These are phyloP conservation scores for Nepenthes gracilis DNA, from an alignment of 148 eudicot genomes.

Conservation along the genomic window DNA sequence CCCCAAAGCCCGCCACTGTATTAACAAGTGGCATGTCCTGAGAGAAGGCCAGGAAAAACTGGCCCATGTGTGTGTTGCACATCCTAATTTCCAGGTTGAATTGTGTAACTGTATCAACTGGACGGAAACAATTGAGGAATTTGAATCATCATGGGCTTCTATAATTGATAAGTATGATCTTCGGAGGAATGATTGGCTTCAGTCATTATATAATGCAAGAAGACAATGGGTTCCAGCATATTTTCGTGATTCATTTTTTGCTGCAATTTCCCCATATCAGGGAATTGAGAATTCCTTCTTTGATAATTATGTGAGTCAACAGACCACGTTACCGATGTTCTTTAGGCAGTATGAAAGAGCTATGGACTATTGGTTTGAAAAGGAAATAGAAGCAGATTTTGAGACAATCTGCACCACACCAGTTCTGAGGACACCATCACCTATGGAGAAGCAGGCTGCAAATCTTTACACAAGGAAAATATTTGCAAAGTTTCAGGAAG, in stretches of 20 bases:
- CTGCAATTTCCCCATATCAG: conserved; percentile 46
- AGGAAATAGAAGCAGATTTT: conserved; percentile 80
- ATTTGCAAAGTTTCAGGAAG: conserved; percentile 82
- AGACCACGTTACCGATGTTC: conserved; percentile 76
- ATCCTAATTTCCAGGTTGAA: conserved; percentile 74
- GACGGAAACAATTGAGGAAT: conserved; percentile 83
- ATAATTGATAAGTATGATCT: conserved; percentile 70
- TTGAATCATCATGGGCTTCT: conserved; percentile 67
- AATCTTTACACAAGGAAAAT: conserved; percentile 66
- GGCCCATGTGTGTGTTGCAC: conserved; percentile 44
- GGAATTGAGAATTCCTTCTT: conserved; percentile 59
- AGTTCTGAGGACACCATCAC: conserved; percentile 76
- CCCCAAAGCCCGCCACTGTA: conserved; percentile 64
- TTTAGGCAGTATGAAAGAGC: conserved; percentile 95
- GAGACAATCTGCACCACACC: conserved; percentile 62
- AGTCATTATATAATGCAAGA: conserved; percentile 47
- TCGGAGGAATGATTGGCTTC: conserved; percentile 73
- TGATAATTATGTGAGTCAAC: conserved; percentile 69
- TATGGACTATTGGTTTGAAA: conserved; percentile 68
- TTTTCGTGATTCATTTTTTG: conserved; percentile 81
- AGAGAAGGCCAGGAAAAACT: conserved; percentile 79
- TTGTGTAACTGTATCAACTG: conserved; percentile 73
- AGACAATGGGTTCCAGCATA: conserved; percentile 80
- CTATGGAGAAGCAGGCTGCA: conserved; percentile 96
- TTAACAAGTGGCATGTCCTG: conserved; percentile 75